Conservation (phyloP, 345 rosid genomes). For the Euclidium syriacum region DNA sequence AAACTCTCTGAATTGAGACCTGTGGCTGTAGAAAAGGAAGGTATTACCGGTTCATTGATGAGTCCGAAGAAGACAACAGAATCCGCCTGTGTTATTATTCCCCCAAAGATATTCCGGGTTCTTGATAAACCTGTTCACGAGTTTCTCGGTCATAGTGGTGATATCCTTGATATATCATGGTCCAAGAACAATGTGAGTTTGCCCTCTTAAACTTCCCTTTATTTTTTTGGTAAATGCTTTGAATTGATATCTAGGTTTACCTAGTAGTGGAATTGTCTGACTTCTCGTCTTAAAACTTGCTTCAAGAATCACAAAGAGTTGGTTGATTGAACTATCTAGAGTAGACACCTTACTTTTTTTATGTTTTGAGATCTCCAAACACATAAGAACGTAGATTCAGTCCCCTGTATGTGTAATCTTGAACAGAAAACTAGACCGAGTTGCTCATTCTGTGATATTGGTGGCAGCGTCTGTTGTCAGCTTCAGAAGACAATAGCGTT, state of each 20-base stretch:
- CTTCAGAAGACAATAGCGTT: conserved; percentile 71
- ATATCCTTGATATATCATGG: conserved; percentile 78
- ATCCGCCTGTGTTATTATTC: conserved; percentile 75
- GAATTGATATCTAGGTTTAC: conserved; percentile 7
- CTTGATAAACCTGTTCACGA: conserved; percentile 71
- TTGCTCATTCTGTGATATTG: conserved; percentile 37
- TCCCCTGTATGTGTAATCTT: conserved; percentile 35
- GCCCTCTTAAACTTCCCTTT: not conserved
- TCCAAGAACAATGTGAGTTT: conserved; percentile 66
- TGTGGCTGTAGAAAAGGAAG: conserved; percentile 47
- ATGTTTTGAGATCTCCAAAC: conserved; percentile 22
- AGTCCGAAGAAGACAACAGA: conserved; percentile 60
- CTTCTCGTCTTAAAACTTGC: not conserved
- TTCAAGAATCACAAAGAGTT: not conserved
- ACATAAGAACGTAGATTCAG: conserved; percentile 32
- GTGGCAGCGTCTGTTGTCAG: conserved; percentile 71
- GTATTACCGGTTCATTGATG: conserved; percentile 37
- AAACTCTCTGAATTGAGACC: conserved; percentile 66
- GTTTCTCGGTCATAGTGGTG: conserved; percentile 57
- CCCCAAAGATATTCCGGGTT: conserved; percentile 72
- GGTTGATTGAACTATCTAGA: not conserved
- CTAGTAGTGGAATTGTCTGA: not conserved
- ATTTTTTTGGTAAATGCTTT: not conserved
- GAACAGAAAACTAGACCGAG: conserved; percentile 40
- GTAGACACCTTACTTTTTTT: not conserved